phyloP scores from a whole-genome alignment of 1,284 basidiomycete genomes.

The Cronartium quercuum region DNA sequence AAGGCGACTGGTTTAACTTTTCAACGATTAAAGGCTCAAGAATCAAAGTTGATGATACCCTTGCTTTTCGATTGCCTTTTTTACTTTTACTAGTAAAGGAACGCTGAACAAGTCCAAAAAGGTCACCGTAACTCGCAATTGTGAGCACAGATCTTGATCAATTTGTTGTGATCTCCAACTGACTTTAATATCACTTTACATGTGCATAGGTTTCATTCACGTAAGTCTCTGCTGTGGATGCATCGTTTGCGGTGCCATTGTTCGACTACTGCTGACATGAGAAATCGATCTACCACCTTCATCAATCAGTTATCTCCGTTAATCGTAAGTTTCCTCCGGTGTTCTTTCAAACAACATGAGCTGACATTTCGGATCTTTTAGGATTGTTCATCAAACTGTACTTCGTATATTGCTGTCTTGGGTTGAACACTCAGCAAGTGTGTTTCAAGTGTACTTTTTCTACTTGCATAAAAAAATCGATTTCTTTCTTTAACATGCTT shows the following conservation, averaged over 20 bases:
- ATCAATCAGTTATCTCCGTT: background rate
- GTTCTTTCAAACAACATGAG: too few relatives aligned
- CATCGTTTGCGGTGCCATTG: background rate
- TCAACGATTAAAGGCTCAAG: too few relatives aligned
- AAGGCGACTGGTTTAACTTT: too few relatives aligned
- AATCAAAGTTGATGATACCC: background rate
- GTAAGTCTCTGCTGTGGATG: background rate
- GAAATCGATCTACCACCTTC: background rate
- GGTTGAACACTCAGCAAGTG: background rate
- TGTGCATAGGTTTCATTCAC: background rate
- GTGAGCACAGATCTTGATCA: background rate
- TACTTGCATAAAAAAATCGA: too few relatives aligned
- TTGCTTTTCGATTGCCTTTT: background rate
- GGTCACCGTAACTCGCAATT: background rate
- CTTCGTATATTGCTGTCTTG: background rate
- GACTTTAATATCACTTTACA: background rate
- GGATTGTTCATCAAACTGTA: conserved; percentile 1
- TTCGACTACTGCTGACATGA: background rate
- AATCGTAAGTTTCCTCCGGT: background rate
- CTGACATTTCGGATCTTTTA: background rate
- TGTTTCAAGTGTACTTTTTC: too few relatives aligned
- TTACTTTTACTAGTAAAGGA: background rate
- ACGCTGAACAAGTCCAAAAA: background rate
- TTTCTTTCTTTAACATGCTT: too few relatives aligned
- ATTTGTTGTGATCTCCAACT: background rate